Base-by-base conservation (phyloP, 345 rosid species). In the Linum trigynum region DNA sequence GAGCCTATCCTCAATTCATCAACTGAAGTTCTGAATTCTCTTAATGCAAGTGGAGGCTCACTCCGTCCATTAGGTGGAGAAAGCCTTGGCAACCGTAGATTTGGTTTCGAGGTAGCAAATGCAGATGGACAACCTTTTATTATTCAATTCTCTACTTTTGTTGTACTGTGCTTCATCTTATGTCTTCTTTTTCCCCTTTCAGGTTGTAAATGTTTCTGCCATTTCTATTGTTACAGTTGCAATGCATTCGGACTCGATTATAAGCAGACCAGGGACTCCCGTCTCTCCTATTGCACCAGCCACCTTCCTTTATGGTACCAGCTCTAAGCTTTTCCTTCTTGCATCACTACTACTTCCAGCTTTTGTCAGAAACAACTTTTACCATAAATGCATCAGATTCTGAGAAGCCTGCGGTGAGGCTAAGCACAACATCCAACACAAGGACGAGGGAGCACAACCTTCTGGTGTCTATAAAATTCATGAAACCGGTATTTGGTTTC, bases 401-500 rank as follows among this genome's bases (percentile, higher is more conserved):
- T n/a, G 84, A 82, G 74, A 86, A 88, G 71, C 90, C 96, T 61
- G 65, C 79, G 32, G 97, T 89, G 71, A 65, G 78, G 76, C 74
- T 92, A 73, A 87, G 88, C 70, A 82, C 97, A 61, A 81, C 88
- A 64, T 78, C 85, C 71, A 78, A 70, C 64, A 78, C 71, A 72
- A 81, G 96, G 75, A 92, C 98, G 45, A 83, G 74, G 75, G 76
- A 82, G 65, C 82, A 79, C 71, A 72, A 62, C 59, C 77, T 92
- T 63, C 80, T 87, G 17, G 62, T 88, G 56, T 80, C 77, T 38
- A 82, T 92, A 37, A 86, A 83, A 66, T 90, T 92, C 78, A 66
- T 67, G 79, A 86, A 92, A 80, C 97, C 97, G n/a, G 91, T 90
- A 23, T 86, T 86, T 67, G 90, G 86, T 16, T 90, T 90, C 77